A percentile compares a stretch with the other conserved stretches of the same genome.
Conservation (phyloP, 139 green algal species). For the Picochlorum costavermella region DNA sequence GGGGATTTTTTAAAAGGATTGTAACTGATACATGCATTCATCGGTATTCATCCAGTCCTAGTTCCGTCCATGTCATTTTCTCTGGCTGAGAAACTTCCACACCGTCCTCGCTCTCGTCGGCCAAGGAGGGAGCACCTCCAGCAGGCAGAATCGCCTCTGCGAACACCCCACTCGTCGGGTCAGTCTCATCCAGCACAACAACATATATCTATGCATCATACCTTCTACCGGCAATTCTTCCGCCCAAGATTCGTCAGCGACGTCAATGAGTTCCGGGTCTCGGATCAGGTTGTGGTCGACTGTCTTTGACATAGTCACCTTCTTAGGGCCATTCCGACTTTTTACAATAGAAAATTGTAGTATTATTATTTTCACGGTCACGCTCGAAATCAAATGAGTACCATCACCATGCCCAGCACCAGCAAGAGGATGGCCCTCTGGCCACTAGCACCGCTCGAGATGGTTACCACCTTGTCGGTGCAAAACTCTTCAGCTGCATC, state of each 20-base stretch:
- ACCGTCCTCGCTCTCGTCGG: conserved; percentile 6
- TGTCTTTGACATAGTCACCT: conserved; percentile 12
- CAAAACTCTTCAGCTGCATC: conserved; percentile 6
- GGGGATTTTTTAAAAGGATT: conserved; percentile 8
- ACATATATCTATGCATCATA: conserved; percentile 5
- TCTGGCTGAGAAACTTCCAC: conserved; percentile 5
- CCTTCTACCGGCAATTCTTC: conserved; percentile 22
- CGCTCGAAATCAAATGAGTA: no score
- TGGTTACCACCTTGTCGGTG: neutral
- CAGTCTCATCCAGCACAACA: no score
- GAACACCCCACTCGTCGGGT: no score
- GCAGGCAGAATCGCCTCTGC: conserved; percentile 25
- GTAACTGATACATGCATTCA: conserved; percentile 2
- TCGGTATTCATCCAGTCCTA: conserved; percentile 17
- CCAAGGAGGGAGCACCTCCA: conserved; percentile 2
- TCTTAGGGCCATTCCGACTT: no score
- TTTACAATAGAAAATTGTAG: no score
- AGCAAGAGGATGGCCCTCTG: neutral
- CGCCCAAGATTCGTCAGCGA: conserved; percentile 25
- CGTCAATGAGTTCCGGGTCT: conserved; percentile 20
- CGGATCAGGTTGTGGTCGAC: conserved; percentile 1
- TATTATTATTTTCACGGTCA: no score
- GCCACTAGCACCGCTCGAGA: neutral
- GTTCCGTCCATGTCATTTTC: conserved; percentile 20
- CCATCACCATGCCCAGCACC: neutral